Evolutionary conservation across 1,284 basidiomycete species (phyloP), one percentile per base, ranked within the genome.

Genomic region (Flammula alnicola): DNA sequence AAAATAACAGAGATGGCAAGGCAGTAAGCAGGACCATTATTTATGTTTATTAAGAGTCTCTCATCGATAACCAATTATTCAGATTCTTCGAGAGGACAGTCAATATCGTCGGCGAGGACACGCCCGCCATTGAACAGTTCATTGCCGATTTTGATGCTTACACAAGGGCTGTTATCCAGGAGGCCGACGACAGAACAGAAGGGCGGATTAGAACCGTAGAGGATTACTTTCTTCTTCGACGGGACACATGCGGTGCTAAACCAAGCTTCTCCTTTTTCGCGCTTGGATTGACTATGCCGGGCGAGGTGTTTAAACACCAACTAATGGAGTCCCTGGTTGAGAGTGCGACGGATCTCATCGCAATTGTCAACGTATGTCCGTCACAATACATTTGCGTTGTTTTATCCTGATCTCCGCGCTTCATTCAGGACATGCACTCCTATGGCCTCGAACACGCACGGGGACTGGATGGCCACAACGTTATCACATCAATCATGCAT

Each of bases 211-310:
- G 68, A 17, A 64, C 62, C 14, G 52, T 77, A 23, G 56, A 71
- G 27, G 63, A 62, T 25, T 76, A 72, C 44, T 65, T 73, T 9
- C 47, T 55, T 1, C 52, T 70, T 7, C 65, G 72, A n/a, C 62
- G 70, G 4, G 62, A 70, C 33, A 71, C 66, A 9, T 64, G 66
- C 19, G 71, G 66, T 6, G 61, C 65, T 3, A 65, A 63, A 33
- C 67, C 71, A 4, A 64, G 60, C 19, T 71, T 68, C 50, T 62
- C 64, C 14, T 52, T 69, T 42, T 48, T 60, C 29, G 68, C 69
- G 16, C 59, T 70, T 17, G 61, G 59, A 7, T 55, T 71, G 43
- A 57, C 68, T 33, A 54, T 74, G 8, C 69, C 70, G 5, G 63
- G 67, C n/a, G 56, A 68, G 10, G 64, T 70, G 16, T 59, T 69